Conservation (phyloP, 1,284 basidiomycete species). For the Erythrobasidium hasegawianum region DNA sequence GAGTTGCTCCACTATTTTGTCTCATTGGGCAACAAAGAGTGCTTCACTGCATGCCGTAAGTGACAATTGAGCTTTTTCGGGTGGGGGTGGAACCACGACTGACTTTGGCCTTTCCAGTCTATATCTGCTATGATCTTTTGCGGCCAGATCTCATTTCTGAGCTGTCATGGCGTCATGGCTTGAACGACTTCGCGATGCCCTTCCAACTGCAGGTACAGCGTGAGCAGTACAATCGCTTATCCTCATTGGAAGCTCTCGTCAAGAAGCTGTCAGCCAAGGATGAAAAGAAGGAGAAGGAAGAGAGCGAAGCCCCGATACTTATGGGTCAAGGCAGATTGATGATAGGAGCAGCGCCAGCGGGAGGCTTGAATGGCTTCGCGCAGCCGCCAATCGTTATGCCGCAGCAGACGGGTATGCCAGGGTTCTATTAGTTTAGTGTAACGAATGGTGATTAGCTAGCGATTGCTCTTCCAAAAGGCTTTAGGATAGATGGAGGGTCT, state of each 20-base stretch:
- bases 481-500: no score
- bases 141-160: conserved; percentile 90
- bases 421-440: not conserved
- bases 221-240: conserved; percentile 58
- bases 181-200: conserved; percentile 95
- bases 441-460: no score
- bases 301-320: conserved; percentile 53
- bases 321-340: conserved; percentile 37
- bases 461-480: no score
- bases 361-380: conserved; percentile 34
- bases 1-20: conserved; percentile 72
- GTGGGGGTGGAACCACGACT: no score
- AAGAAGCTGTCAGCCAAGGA: conserved; percentile 74
- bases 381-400: conserved; percentile 34
- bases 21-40: conserved; percentile 97
- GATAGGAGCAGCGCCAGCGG: conserved; percentile 37
- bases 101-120: no score
- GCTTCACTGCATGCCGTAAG: conserved; percentile 86
- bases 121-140: conserved; percentile 71
- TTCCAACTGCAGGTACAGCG: conserved; percentile 84
- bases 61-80: no score
- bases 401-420: conserved; percentile 33
- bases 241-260: conserved; percentile 73
- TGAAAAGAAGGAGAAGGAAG: conserved; percentile 74
- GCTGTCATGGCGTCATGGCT: conserved; percentile 87